Evolutionary conservation across 768 basidiomycete genomes (phyloP), one percentile per base, ranked within the genome.

Genomic region (Exsudoporus frostii): DNA sequence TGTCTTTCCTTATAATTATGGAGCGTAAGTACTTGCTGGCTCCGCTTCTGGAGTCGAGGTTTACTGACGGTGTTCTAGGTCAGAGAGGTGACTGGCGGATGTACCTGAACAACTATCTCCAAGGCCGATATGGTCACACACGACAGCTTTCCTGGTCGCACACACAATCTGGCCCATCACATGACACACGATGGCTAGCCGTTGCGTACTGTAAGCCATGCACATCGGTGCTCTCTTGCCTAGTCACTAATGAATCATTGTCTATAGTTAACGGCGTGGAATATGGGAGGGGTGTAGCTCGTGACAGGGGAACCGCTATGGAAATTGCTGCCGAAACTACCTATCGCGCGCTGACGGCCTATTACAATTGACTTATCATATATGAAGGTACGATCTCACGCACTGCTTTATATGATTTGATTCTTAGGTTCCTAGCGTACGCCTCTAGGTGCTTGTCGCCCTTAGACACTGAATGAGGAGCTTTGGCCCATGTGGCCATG

Each of bases 81-180:
- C 55, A 42, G 54, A 56, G 27, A 44, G 65, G 34, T 36, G 64
- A 67, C 53, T 68, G 65, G 66, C 42, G 67, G 17, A 57, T 68
- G 67, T 53, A 60, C 37, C 41, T 68, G 29, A 68, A 68, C 48
- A 68, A 68, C 60, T 68, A 41, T 32, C 66, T 70, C 33, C 69
- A 68, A 50, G 62, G 57, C 7, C 64, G 68, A 54, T 69, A 69
- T 45, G 67, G 67, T 17, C 69, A 66, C 29, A 64, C 66, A n/a
- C 52, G 47, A 50, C 7, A 50, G 19, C 55, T 70, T 32, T 39
- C 64, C n/a, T 68, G 67, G 67, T 14, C 60, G 7, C 7, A 43
- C 39, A 4, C 55, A 29, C 64, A 56, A 24, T 53, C 56, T 22
- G 67, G 67, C 20, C 56, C 68, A 22, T 48, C 58, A 29, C 58